A percentile compares a stretch with the other conserved stretches of the same genome.
Conservation (phyloP, 2,329 filamentous ascomycete genomes). For the Diaporthe citrichinensis region DNA sequence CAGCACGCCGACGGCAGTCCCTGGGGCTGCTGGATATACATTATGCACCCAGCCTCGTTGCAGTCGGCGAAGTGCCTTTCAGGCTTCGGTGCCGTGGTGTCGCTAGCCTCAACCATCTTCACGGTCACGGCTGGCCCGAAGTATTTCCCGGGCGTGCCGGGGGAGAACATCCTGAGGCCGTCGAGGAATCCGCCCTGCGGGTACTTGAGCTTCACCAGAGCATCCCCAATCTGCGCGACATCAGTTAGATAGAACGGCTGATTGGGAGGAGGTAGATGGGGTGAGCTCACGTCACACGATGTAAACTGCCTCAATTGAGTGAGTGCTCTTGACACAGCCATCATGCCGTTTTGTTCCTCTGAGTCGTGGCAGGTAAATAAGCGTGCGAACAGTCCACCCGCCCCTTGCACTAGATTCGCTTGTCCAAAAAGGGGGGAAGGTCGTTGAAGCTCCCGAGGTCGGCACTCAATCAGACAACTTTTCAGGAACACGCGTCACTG, state of each 20-base stretch:
- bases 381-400: background rate
- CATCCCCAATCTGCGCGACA: slow-evolving; percentile 7
- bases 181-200: slow-evolving; percentile 40
- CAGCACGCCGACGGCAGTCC: slow-evolving; percentile 42
- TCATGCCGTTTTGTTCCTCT: background rate
- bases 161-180: slow-evolving; percentile 39
- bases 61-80: slow-evolving; percentile 42
- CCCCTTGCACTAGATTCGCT: background rate
- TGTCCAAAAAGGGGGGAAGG: background rate
- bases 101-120: slow-evolving; percentile 42
- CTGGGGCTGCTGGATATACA: slow-evolving; percentile 44
- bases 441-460: background rate
- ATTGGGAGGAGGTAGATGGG: background rate
- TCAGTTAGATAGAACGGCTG: background rate
- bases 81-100: slow-evolving; percentile 36
- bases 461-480: no score
- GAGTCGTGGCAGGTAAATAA: background rate
- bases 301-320: background rate
- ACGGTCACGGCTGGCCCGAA: slow-evolving; percentile 42
- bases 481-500: no score
- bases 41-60: slow-evolving; percentile 40
- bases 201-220: slow-evolving; percentile 41
- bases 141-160: background rate
- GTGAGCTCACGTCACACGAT: background rate
- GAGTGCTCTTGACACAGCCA: slow-evolving; percentile 12